Base-by-base conservation (phyloP, 768 basidiomycete genomes). In the Sporobolomyces phaffii region DNA sequence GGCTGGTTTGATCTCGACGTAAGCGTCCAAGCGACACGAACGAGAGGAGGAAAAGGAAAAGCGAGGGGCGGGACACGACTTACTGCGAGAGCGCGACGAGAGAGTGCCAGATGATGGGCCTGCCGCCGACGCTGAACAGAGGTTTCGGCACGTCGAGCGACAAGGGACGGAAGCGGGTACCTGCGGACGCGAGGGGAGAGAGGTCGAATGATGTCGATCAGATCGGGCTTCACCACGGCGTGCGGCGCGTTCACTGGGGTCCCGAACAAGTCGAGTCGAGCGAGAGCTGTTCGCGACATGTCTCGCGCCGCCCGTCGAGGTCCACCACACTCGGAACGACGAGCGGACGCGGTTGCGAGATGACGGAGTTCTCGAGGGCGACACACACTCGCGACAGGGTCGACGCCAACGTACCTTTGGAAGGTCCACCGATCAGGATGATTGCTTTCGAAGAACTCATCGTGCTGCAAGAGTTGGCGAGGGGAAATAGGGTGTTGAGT, bases 91-190 rank as follows among this genome's bases (percentile, higher is more conserved):
- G 77, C 11, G 80, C 78, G 24, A 77, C 74, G 33, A 80, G 74
- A 17, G 78, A 78, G 70, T 81, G 80, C 78, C 78, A 81, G 68
- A 80, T 76, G 76, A 80, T 79, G 11, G 79, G 75, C 65, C 68
- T 51, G 22, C 80, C 80, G 33, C 78, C 79, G 56, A 80, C 76
- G 22, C 76, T 76, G 49, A 81, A 76, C 9, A 81, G 75, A 5
- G 80, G 80, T 73, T 80, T 81, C 34, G 79, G 77, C 54, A 75
- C 75, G 64, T 63, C 63, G 38, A 73, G 70, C 22, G 64, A 65
- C 28, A 69, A 47, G 15, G 71, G 70, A 33, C 64, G 61, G 58
- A 71, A 65, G 20, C 69, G 72, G 34, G 65, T 63, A 9, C 69
- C 68, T 65, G 31, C 29, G 10, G 8, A 22, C 29, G 31, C 18